A percentile compares a stretch with the other conserved stretches of the same genome.
Conservation (phyloP, 1,284 basidiomycete species). For the Cryptococcus sp. region DNA sequence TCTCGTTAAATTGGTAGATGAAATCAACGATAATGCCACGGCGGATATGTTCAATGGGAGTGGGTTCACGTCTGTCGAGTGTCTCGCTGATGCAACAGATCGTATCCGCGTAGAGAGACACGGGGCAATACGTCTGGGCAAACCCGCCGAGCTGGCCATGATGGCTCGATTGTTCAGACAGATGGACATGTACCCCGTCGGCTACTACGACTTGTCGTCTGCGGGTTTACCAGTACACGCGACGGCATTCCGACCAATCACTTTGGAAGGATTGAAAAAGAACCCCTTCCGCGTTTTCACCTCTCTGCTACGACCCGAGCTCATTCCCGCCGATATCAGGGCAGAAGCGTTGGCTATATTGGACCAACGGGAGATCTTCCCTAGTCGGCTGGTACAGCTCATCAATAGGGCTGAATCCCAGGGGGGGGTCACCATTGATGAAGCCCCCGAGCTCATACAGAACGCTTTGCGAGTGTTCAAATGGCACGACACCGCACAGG, state of each 20-base stretch:
- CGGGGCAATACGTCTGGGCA: conserved; percentile 55
- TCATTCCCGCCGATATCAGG: conserved; percentile 37
- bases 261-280: conserved; percentile 34
- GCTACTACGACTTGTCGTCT: conserved; percentile 54
- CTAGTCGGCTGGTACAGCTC: conserved; percentile 37
- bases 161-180: conserved; percentile 50
- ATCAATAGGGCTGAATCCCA: conserved; percentile 43
- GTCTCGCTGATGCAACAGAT: conserved; percentile 24
- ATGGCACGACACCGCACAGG: conserved; percentile 52
- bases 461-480: conserved; percentile 52
- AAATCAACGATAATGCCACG: conserved; percentile 41
- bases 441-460: conserved; percentile 44
- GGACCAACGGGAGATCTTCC: conserved; percentile 48
- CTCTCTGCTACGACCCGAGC: conserved; percentile 49
- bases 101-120: conserved; percentile 53
- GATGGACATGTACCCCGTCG: conserved; percentile 54
- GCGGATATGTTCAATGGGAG: not conserved
- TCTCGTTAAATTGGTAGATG: conserved; percentile 50
- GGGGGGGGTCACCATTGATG: conserved; percentile 32
- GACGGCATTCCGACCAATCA: conserved; percentile 53
- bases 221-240: conserved; percentile 55
- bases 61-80: not conserved
- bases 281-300: conserved; percentile 56
- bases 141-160: conserved; percentile 45
- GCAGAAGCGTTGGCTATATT: conserved; percentile 39